phyloP scores from a whole-genome alignment of 164 flowering plant genomes.

The Annona cherimola region DNA sequence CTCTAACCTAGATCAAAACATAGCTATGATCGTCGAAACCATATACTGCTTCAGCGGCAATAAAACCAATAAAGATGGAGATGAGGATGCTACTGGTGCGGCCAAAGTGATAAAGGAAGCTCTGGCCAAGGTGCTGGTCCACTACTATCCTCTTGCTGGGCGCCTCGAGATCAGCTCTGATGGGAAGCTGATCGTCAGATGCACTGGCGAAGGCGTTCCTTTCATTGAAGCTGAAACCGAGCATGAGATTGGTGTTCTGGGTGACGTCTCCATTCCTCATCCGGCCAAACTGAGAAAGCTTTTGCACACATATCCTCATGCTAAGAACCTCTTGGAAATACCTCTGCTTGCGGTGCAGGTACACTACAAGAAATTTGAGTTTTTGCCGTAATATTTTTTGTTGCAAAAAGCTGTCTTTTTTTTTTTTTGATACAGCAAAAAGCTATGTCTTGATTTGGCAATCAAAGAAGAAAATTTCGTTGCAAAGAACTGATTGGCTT shows the following conservation, averaged over 20 bases:
- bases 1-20: constrained; percentile 19
- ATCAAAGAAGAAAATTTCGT: no score
- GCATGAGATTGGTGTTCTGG: constrained; percentile 12
- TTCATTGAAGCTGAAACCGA: constrained; percentile 25
- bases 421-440: no score
- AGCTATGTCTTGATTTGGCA: no score
- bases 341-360: constrained; percentile 24
- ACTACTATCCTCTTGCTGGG: constrained; percentile 24
- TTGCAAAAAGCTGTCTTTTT: no score
- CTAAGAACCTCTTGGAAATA: constrained; percentile 5
- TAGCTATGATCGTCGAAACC: constrained; percentile 5
- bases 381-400: no score
- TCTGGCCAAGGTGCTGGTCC: constrained; percentile 18
- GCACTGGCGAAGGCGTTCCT: constrained; percentile 12
- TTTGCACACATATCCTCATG: constrained; percentile 8
- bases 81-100: not conserved
- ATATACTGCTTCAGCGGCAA: constrained; percentile 10
- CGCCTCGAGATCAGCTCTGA: constrained; percentile 6
- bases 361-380: not conserved
- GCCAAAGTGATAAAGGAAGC: constrained; percentile 9
- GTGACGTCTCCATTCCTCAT: constrained; percentile 15
- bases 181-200: constrained; percentile 17
- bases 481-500: no score
- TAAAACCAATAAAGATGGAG: not conserved
- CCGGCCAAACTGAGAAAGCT: constrained; percentile 11